phyloP scores from a whole-genome alignment of 1,284 basidiomycete species.

The Rhodotorula sp. region DNA sequence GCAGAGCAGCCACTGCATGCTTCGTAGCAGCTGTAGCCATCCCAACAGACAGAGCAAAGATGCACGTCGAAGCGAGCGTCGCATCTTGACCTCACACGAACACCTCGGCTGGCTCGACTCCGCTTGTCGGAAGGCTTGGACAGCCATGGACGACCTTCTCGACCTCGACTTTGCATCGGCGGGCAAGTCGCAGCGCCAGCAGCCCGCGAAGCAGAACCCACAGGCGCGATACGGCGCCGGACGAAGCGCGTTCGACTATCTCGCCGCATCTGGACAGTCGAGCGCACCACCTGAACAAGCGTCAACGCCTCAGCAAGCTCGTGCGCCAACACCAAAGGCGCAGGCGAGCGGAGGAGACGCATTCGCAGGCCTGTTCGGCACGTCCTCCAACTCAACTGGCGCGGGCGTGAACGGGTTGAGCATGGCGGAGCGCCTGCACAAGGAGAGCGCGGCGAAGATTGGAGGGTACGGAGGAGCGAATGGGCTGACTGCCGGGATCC shows the following conservation, averaged over 20 bases:
- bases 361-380: conserved; percentile 41
- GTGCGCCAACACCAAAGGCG: not conserved
- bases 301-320: not conserved
- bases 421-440: conserved; percentile 33
- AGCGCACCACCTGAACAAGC: not conserved
- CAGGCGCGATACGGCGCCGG: conserved; percentile 11
- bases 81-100: not conserved
- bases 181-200: not conserved
- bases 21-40: not conserved
- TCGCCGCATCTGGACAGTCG: conserved; percentile 13
- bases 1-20: not conserved
- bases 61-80: not conserved
- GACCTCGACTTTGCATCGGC: conserved; percentile 49
- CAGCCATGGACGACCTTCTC: conserved; percentile 54
- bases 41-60: not conserved
- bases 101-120: too few species aligned
- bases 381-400: not conserved
- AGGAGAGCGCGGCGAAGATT: conserved; percentile 4
- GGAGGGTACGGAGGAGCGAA: not conserved
- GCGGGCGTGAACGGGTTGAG: not conserved
- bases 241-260: conserved; percentile 46
- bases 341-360: conserved; percentile 34
- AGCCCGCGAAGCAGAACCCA: conserved; percentile 18
- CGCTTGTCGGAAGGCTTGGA: not conserved
- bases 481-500: not conserved